These are phyloP conservation scores for Boletales sp. DNA, from an alignment of 768 basidiomycete genomes.

Conservation along the genomic window DNA sequence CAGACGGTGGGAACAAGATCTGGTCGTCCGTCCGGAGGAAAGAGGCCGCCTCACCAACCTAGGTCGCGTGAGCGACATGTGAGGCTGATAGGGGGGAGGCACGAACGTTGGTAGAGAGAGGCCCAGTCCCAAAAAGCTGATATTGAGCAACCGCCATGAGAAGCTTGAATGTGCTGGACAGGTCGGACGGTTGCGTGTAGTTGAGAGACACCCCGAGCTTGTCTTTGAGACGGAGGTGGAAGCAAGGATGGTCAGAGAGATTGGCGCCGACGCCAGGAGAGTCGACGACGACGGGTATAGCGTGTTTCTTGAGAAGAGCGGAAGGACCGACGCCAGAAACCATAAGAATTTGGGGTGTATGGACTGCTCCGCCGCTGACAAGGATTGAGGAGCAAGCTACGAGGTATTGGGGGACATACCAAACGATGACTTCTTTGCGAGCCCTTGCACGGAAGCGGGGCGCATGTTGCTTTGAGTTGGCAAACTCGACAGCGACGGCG, in stretches of 20 bases:
- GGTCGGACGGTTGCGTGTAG: conserved; percentile 31
- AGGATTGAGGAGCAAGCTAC: not conserved
- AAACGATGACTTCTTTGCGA: conserved; percentile 56
- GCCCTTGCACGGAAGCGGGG: conserved; percentile 44
- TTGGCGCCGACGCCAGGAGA: conserved; percentile 73
- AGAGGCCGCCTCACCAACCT: conserved; percentile 28
- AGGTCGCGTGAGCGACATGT: not conserved
- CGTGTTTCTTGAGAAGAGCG: conserved; percentile 46
- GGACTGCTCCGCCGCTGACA: conserved; percentile 55
- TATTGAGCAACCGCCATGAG: conserved; percentile 40
- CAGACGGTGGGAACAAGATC: conserved; percentile 27
- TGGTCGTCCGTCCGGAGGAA: conserved; percentile 33
- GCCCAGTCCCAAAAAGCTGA: conserved; percentile 42
- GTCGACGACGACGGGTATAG: conserved; percentile 56
- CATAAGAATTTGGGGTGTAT: conserved; percentile 66
- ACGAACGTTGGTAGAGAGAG: conserved; percentile 51
- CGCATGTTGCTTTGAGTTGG: conserved; percentile 23
- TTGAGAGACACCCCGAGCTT: conserved; percentile 42
- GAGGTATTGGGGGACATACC: conserved; percentile 36
- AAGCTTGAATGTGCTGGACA: conserved; percentile 22
- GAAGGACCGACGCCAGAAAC: conserved; percentile 76
- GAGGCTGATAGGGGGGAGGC: not conserved
- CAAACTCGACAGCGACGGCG: conserved; percentile 63
- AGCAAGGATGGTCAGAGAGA: conserved; percentile 64
- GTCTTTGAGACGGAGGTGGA: conserved; percentile 51